Evolutionary conservation across 106 monocot genomes (phyloP), one percentile per base, ranked within the genome.

Genomic region (Cymbidium sinense): DNA sequence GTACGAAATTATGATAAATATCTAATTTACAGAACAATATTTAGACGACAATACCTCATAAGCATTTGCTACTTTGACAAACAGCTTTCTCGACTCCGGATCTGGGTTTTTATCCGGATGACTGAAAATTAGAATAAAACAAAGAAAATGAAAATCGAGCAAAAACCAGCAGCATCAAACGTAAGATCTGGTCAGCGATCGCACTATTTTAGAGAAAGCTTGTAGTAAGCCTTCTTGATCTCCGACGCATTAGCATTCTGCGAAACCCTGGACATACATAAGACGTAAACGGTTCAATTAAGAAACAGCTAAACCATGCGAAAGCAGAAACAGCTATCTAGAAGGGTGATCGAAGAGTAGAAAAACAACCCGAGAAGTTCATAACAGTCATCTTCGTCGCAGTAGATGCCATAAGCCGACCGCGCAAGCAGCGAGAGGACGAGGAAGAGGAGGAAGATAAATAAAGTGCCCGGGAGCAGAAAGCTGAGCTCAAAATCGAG

Each of bases 161-260:
- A 62, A 76, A n/a, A 41, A 19, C 20, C 3, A 70, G 43, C 13
- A 34, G 27, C 31, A 69, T 73, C 29, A 3, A 34, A 70, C 41
- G 17, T 75, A 25, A 44, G 29, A 23, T 12, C 29, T 35, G 29
- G 43, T 64, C 43, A 10, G 3, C 30, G 43, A 61, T 73, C 88
- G 18, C 81, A 98, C 96, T 92, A 64, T 89, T 99, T 99, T 33
- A 99, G 83, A 29, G 99, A 99, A 50, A 99, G 99, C 82, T 99
- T 99, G 94, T 99, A 99, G 77, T 99, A 99, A 2, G 99, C 90
- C 77, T 95, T 92, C 99, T 95, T 99, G 83, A 99, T 99, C 86
- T 99, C 95, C n/a, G 99, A 95, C 8, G 80, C 85, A 77, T 95
- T 95, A 30, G 99, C 90, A 73, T 67, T 90, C 86, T 99, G 99